Conservation (phyloP, 2,329 filamentous ascomycete genomes). For the Colletotrichum caudatum region DNA sequence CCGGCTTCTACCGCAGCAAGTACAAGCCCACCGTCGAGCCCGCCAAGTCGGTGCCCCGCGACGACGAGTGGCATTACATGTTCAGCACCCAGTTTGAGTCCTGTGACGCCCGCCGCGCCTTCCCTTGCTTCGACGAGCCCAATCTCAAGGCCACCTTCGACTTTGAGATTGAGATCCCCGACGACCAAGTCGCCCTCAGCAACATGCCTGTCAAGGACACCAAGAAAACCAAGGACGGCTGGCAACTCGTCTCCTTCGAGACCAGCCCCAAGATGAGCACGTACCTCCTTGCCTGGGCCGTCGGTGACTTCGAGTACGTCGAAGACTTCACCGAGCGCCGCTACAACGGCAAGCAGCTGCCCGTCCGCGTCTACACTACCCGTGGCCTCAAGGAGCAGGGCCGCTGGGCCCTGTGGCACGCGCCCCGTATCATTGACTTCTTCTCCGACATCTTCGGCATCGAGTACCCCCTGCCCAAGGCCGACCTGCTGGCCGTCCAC, state of each 20-base stretch:
- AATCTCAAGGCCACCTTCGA: conserved; percentile 97
- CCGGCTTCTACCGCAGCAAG: conserved; percentile 92
- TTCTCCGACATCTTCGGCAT: conserved; percentile 96
- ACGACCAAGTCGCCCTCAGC: conserved; percentile 87
- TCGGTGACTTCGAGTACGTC: conserved; percentile 97
- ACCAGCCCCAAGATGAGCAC: conserved; percentile 92
- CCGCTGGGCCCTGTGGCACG: conserved; percentile 88
- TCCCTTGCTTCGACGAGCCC: conserved; percentile 98
- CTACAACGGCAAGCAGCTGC: conserved; percentile 91
- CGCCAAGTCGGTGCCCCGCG: conserved; percentile 81
- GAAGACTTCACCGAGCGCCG: conserved; percentile 90
- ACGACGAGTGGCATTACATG: conserved; percentile 77
- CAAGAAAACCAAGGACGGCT: conserved; percentile 70
- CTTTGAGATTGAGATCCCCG: conserved; percentile 90
- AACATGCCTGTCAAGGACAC: conserved; percentile 92
- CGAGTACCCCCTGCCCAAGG: conserved; percentile 93
- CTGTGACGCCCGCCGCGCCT: conserved; percentile 92
- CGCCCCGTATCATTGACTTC: conserved; percentile 93
- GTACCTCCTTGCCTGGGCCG: conserved; percentile 90
- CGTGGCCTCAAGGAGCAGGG: conserved; percentile 94
- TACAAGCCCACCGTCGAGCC: conserved; percentile 85
- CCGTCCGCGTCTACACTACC: conserved; percentile 96
- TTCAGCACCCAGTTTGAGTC: conserved; percentile 98
- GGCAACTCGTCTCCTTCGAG: conserved; percentile 82
- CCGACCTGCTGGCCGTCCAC: conserved; percentile 89